phyloP scores from a whole-genome alignment of 1,139 yeast genomes.

The Protomyces gravidus region DNA sequence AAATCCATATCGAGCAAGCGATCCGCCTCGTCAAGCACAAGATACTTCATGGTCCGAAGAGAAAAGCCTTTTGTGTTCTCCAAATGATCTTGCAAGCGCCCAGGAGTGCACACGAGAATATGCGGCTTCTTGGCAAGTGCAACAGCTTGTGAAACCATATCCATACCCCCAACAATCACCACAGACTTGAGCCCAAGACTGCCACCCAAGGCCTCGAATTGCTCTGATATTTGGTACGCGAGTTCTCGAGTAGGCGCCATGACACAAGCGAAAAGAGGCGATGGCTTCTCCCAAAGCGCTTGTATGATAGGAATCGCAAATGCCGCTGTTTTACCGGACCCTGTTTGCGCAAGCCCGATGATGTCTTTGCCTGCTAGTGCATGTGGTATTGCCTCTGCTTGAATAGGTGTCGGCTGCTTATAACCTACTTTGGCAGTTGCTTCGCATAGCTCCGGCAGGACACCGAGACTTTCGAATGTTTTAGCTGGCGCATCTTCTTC shows the following conservation, averaged over 20 bases:
- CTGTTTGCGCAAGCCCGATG: slow-evolving; percentile 98
- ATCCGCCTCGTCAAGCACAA: slow-evolving; percentile 97
- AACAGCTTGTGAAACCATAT: slow-evolving; percentile 94
- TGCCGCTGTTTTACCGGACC: slow-evolving; percentile 98
- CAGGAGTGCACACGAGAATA: slow-evolving; percentile 92
- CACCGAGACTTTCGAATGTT: slow-evolving; percentile 42
- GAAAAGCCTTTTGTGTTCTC: slow-evolving; percentile 93
- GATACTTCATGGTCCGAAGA: slow-evolving; percentile 67
- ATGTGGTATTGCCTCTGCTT: slow-evolving; percentile 83
- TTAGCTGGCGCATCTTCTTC: slow-evolving; percentile 17
- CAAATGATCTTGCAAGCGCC: slow-evolving; percentile 89
- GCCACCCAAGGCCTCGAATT: slow-evolving; percentile 88
- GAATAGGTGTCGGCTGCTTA: slow-evolving; percentile 90
- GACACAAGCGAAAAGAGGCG: slow-evolving; percentile 83
- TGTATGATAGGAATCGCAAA: slow-evolving; percentile 88
- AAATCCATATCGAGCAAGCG: slow-evolving; percentile 93
- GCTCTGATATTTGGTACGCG: slow-evolving; percentile 92
- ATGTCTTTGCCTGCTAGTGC: slow-evolving; percentile 92
- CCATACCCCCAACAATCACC: slow-evolving; percentile 97
- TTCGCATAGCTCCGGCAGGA: slow-evolving; percentile 70
- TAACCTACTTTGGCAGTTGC: slow-evolving; percentile 76
- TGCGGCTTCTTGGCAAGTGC: slow-evolving; percentile 93
- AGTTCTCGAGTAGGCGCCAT: slow-evolving; percentile 95
- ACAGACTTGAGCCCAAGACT: slow-evolving; percentile 83
- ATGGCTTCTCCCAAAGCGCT: slow-evolving; percentile 80